These are phyloP conservation scores for Mycena crocata DNA, from an alignment of 768 basidiomycete species.

Conservation along the genomic window DNA sequence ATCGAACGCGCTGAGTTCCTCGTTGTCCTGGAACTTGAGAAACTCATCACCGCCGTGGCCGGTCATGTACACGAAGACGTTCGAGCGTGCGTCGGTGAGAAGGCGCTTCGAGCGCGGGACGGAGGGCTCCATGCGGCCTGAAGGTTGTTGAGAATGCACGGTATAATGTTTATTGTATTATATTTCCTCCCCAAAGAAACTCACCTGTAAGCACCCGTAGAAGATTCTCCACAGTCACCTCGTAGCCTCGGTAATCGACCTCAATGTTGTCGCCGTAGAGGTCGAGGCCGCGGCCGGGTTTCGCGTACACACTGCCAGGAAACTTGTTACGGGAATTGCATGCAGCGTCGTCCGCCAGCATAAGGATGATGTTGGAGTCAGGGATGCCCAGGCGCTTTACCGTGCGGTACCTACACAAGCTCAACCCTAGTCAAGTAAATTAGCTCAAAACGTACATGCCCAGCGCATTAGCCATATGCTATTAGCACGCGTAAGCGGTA, in stretches of 20 bases:
- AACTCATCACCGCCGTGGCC: constrained; percentile 99
- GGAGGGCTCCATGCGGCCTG: constrained; percentile 87
- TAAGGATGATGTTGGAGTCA: constrained; percentile 98
- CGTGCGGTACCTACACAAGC: constrained; percentile 85
- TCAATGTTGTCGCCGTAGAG: constrained; percentile 97
- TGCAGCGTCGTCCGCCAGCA: constrained; percentile 97
- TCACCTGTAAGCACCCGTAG: constrained; percentile 91
- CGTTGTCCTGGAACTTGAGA: constrained; percentile 98
- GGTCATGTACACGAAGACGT: constrained; percentile 98
- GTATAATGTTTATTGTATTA: too few species aligned
- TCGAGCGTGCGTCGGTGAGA: constrained; percentile 88
- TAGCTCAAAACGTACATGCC: constrained; percentile 75
- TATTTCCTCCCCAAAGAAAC: too few species aligned
- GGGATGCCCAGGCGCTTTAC: constrained; percentile 98
- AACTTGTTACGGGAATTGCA: constrained; percentile 95
- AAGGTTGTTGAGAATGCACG: too few species aligned
- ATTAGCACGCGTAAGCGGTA: constrained; percentile 3
- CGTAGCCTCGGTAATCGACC: constrained; percentile 98
- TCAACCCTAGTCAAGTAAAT: constrained; percentile 1
- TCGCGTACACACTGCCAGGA: constrained; percentile 93
- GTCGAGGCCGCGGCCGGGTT: constrained; percentile 82
- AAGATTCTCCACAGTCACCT: constrained; percentile 98
- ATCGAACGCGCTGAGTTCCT: constrained; percentile 96
- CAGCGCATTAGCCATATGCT: constrained; percentile 99
- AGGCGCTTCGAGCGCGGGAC: constrained; percentile 94